These are phyloP conservation scores for Aspergillus ochraceoroseus DNA, from an alignment of 2,329 filamentous ascomycete genomes.

Conservation along the genomic window DNA sequence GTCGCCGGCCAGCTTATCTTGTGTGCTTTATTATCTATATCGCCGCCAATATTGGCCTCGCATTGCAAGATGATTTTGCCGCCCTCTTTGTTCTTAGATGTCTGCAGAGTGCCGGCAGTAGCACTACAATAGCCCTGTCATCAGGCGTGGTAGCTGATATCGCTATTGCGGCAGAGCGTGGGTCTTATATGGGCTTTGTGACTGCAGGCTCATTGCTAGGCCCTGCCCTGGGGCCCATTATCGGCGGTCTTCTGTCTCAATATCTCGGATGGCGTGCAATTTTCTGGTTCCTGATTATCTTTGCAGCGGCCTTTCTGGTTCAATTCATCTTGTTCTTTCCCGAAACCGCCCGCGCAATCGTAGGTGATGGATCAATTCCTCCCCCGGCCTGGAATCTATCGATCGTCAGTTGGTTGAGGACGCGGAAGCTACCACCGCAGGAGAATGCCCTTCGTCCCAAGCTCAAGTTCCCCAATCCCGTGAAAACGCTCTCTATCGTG, in stretches of 20 bases:
- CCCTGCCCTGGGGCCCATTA: conserved; percentile 52
- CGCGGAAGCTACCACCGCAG: conserved; percentile 7
- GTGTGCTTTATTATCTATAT: conserved; percentile 50
- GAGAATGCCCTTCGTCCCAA: conserved; percentile 14
- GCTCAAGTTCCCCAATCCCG: conserved; percentile 35
- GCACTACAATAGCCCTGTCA: conserved; percentile 41
- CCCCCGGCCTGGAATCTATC: conserved; percentile 27
- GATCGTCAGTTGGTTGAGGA: conserved; percentile 11
- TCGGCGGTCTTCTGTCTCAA: conserved; percentile 62
- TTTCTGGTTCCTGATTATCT: conserved; percentile 65
- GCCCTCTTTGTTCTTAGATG: conserved; percentile 39
- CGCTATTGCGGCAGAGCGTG: conserved; percentile 36
- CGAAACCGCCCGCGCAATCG: conserved; percentile 43
- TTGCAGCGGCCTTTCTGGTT: conserved; percentile 48
- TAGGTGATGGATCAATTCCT: conserved; percentile 35
- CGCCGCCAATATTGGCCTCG: conserved; percentile 40
- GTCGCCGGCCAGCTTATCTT: conserved; percentile 50
- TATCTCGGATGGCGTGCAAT: conserved; percentile 60
- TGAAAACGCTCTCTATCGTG: conserved; percentile 36
- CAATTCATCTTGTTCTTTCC: conserved; percentile 55
- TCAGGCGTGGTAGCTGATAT: conserved; percentile 41
- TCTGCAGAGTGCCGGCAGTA: conserved; percentile 41
- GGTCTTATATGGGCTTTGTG: conserved; percentile 47
- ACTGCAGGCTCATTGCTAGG: conserved; percentile 51
- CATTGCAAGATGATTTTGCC: conserved; percentile 37